A percentile compares a stretch with the other conserved stretches of the same genome.
Evolutionary conservation across 805 yeast species (phyloP).

Genomic region (Myxozyma udenii): DNA sequence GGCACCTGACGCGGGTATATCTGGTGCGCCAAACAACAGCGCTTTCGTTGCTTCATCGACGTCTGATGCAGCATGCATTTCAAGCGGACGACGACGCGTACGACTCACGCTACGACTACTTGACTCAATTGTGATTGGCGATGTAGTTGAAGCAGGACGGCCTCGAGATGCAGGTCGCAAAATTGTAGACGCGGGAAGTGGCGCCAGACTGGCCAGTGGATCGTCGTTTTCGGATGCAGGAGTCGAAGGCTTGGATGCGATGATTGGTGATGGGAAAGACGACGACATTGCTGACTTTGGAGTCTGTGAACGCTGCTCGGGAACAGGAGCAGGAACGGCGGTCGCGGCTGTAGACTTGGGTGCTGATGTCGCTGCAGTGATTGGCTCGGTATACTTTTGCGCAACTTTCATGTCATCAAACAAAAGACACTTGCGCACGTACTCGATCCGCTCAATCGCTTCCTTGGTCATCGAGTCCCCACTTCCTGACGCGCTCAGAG

Average conservation of each 20-base stretch:
- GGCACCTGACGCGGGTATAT: not conserved
- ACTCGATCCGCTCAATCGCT: slow-evolving; percentile 21
- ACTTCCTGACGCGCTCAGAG: not conserved
- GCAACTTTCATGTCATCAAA: slow-evolving; percentile 21
- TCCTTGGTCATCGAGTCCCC: not conserved
- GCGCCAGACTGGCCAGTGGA: no score
- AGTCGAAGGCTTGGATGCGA: not conserved
- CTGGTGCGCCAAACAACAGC: not conserved
- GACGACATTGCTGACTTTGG: not conserved
- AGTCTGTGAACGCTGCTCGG: not conserved
- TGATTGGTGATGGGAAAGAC: not conserved
- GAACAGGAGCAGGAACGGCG: not conserved
- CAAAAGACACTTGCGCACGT: slow-evolving; percentile 18
- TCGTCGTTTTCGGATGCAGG: no score
- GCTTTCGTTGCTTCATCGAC: not conserved
- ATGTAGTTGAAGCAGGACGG: not conserved
- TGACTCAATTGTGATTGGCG: not conserved
- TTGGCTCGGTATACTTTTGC: slow-evolving; percentile 8
- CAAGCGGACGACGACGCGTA: no score
- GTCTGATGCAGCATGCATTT: no score
- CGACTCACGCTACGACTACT: not conserved
- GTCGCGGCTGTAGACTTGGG: not conserved
- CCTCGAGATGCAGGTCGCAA: no score
- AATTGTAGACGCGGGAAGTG: no score
- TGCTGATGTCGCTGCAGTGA: not conserved